Base-by-base conservation (phyloP, 176 grass and related monocot species). In the Musa acuminata region DNA sequence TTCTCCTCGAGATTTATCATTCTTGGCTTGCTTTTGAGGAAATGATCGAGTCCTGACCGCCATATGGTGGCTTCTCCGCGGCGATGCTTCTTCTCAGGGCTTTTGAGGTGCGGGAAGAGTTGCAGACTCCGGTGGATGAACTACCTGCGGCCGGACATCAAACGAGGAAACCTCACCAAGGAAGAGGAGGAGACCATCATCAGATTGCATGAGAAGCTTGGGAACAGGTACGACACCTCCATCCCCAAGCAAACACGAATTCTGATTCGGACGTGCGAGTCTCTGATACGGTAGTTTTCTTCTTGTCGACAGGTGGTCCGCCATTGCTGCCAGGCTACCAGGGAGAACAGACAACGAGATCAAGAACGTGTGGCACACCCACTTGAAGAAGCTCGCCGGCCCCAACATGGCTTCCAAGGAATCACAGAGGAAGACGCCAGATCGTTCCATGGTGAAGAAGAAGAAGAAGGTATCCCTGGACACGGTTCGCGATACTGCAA, bases 291-390 rank as follows among this genome's bases (percentile, higher is more conserved):
- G 9, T 17, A 21, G 14, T 2, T n/a, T 14, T 62, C 57, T 14
- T 76, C 9, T 24, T 48, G 20, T 25, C 16, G 11, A 16, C 19
- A 76, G 74, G 7, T 76, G 74, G 74, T 76, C 74, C 13, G 35
- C 74, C 9, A 76, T 76, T 62, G 74, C 74, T 13, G 74, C 74
- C 1, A 51, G 11, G 11, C 25, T 76, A 14, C 74, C 74, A 0
- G 74, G 74, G 3, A 43, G 74, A 51, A 76, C 74, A 9, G 74
- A 76, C n/a, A 76, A 76, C n/a, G 74, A 76, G 27, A 76, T 76
- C 57, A 76, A 76, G 74, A 76, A 76, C 14, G 74, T 76, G 35
- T 76, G 74, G 74, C 74, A 76, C 57, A 76, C 57, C 3, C 74
- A 76, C 17, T 51, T 76, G 55, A 76, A 76, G 43, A 76, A 76